phyloP scores from a whole-genome alignment of 2,329 filamentous ascomycete species.

The Pestalotiopsis sp. region DNA sequence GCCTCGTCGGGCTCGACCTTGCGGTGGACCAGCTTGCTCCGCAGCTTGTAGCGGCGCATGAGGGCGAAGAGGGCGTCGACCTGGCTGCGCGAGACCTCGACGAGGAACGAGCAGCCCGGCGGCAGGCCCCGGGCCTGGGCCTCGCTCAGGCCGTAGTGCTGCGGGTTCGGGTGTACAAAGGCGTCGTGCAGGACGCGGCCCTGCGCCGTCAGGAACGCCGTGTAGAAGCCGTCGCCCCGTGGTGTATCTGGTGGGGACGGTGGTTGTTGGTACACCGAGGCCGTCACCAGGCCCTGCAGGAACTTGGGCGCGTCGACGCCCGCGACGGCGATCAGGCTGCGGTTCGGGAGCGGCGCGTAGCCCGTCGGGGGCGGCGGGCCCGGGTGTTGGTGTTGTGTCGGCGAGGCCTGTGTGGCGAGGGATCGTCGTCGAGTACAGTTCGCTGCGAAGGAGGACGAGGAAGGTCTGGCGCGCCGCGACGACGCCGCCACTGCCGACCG shows the following conservation, averaged over 20 bases:
- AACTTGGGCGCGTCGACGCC: conserved; percentile 82
- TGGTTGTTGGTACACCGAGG: conserved; percentile 55
- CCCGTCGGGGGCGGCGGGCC: conserved; percentile 45
- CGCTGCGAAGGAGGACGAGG: background rate
- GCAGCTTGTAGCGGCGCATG: conserved; percentile 82
- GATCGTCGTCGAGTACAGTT: background rate
- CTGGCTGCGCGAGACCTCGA: conserved; percentile 80
- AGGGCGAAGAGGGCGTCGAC: conserved; percentile 67
- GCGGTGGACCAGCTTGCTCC: conserved; percentile 75
- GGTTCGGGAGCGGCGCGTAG: conserved; percentile 66
- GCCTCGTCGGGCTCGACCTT: conserved; percentile 67
- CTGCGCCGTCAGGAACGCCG: conserved; percentile 82
- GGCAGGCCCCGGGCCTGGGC: conserved; percentile 19
- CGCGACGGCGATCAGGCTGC: conserved; percentile 77
- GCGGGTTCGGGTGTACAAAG: conserved; percentile 75
- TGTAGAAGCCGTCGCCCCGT: conserved; percentile 64
- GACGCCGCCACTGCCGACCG: background rate
- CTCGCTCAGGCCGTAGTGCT: conserved; percentile 27
- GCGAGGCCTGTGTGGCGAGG: conserved; percentile 11
- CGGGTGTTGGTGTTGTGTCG: conserved; percentile 28
- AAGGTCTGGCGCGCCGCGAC: background rate
- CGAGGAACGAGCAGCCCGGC: conserved; percentile 61
- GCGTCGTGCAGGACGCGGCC: conserved; percentile 88
- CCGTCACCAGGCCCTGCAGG: conserved; percentile 85
- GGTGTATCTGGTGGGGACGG: conserved; percentile 37